Percentiles rank a stretch among this genome's conserved stretches.
Conservation (phyloP, 2,329 filamentous ascomycete genomes). For the Gaeumannomyces tritici region DNA sequence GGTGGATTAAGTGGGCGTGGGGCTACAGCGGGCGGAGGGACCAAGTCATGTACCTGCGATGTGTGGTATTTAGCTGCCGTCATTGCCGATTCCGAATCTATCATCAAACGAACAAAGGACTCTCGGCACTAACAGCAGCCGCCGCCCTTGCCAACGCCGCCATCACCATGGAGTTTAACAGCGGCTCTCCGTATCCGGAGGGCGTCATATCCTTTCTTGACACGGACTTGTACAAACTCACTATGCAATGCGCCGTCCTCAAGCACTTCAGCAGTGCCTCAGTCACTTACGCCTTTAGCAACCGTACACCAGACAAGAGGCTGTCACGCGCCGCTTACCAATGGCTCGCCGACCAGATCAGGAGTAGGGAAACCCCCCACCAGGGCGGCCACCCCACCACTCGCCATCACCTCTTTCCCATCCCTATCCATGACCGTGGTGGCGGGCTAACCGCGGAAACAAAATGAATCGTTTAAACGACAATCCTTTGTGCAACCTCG, state of each 20-base stretch:
- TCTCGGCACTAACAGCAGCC: too few species aligned
- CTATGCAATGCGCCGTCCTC: slow-evolving; percentile 95
- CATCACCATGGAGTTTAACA: slow-evolving; percentile 52
- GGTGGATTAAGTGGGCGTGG: too few species aligned
- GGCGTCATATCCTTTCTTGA: slow-evolving; percentile 77
- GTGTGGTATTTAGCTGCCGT: too few species aligned
- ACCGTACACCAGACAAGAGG: slow-evolving; percentile 89
- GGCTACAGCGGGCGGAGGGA: too few species aligned
- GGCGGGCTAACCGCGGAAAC: background rate
- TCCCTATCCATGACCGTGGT: background rate
- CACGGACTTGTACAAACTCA: slow-evolving; percentile 87
- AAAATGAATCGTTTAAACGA: background rate
- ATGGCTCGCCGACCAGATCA: slow-evolving; percentile 79
- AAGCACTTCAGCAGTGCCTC: slow-evolving; percentile 79
- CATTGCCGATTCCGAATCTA: too few species aligned
- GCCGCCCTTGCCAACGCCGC: too few species aligned
- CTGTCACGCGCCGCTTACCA: slow-evolving; percentile 71
- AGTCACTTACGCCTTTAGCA: slow-evolving; percentile 90
- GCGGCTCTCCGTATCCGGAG: slow-evolving; percentile 58
- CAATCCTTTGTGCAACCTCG: background rate
- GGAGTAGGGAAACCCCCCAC: slow-evolving; percentile 46
- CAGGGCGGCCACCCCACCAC: slow-evolving; percentile 10
- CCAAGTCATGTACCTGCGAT: too few species aligned
- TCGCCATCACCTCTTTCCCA: slow-evolving; percentile 27
- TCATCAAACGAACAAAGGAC: too few species aligned